Base-by-base conservation (phyloP, 352 stramenopile genomes). In the Pythium sp. region DNA sequence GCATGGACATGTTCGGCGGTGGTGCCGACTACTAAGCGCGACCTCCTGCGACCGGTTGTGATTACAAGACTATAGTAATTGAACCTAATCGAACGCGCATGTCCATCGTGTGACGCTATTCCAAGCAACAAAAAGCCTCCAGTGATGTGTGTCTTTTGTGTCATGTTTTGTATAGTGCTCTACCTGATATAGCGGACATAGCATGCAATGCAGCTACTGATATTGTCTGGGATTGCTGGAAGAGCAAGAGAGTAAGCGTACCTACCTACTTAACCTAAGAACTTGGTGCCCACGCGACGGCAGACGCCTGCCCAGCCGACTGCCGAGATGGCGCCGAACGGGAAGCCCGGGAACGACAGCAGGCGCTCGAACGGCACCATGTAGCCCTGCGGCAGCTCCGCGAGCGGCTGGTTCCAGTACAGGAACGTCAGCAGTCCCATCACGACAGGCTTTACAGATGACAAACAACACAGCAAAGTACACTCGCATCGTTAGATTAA, bases 1-100 rank as follows among this genome's bases (percentile, higher is more conserved):
- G 78, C 77, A 91, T 92, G 82, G 83, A 93, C 81, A 94, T 94
- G 86, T 94, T 93, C 75, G 86, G 84, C 73, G 84, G 77, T 75
- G 86, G 84, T 55, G 80, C 79, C 72, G 86, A 94, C 74, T 94
- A 93, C 80, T 94, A 93, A 84, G 76, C 54, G 43, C 59, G 67
- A 53, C 43, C 56, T 63, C 20, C 30, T 69, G 47, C 38, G 46
- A 56, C 56, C 53, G 32, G n/a, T 24, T 74, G 64, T 55, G 43
- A 59, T 18, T 43, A 59, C 26, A 59, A 34, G 58, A 70, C 49
- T 61, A 68, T 70, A 73, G 72, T 81, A 83, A 78, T 70, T 71
- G 58, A 77, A 76, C 70, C 63, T 81, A 87, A 87, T 87, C 70
- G 68, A 87, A 78, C 64, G 68, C 67, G 62, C 75, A 75, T 81